Percentiles rank a stretch among this genome's conserved stretches.
These are phyloP conservation scores for Penicillium tannophilum DNA, from an alignment of 495 filamentous ascomycete genomes.

Conservation along the genomic window DNA sequence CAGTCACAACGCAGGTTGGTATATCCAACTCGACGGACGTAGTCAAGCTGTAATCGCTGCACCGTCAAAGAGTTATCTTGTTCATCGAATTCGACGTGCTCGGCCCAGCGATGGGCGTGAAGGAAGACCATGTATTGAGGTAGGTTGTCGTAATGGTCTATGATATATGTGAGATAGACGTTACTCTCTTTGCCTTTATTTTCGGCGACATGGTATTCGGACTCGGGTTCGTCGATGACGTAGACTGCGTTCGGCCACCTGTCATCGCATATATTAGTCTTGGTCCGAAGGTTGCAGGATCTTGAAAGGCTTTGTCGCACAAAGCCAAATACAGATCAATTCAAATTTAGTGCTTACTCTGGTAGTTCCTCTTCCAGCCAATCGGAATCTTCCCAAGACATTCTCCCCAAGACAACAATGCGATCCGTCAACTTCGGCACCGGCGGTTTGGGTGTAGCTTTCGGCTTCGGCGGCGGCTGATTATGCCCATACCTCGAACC, in stretches of 20 bases:
- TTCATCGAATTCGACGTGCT: constrained; percentile 45
- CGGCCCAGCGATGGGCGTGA: constrained; percentile 47
- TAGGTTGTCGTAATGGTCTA: constrained; percentile 51
- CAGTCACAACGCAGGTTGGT: constrained; percentile 51
- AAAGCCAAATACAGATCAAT: neutral
- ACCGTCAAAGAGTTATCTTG: constrained; percentile 47
- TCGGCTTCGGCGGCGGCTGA: constrained; percentile 14
- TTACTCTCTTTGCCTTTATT: constrained; percentile 54
- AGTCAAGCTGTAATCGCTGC: constrained; percentile 40
- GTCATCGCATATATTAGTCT: neutral
- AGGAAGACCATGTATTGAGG: constrained; percentile 53
- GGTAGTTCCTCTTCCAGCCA: constrained; percentile 44
- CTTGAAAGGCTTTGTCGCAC: neutral
- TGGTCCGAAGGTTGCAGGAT: neutral
- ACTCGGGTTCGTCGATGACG: constrained; percentile 57
- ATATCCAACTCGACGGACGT: constrained; percentile 48
- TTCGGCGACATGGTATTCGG: constrained; percentile 36
- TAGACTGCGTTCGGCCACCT: constrained; percentile 58
- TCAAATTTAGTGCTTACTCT: constrained; percentile 31
- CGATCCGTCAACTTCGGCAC: constrained; percentile 30
- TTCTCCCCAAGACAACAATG: constrained; percentile 42
- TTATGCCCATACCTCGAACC: neutral
- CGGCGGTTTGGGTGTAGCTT: constrained; percentile 16
- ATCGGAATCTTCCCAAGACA: constrained; percentile 39
- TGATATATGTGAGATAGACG: constrained; percentile 54